Base-by-base conservation (phyloP, 2,329 filamentous ascomycete species). In the Neophaeococcomyces mojaviensis region DNA sequence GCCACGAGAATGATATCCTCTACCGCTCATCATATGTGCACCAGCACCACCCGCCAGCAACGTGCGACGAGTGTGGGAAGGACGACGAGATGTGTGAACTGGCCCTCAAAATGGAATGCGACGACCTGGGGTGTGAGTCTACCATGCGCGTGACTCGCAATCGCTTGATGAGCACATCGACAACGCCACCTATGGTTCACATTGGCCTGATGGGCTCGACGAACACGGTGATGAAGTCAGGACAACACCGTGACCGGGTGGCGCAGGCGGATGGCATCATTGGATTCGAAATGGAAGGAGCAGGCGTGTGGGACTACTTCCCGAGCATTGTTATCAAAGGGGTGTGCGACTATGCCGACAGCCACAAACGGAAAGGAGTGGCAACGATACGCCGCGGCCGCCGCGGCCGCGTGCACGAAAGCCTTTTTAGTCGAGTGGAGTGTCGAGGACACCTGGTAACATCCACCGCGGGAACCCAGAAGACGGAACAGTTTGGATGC, bases 271-370 rank as follows among this genome's bases (percentile, higher is more conserved):
- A 61, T 2, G 41, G 52, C 1, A 49, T 60, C 12, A 58, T 60
- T 32, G 57, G 32, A 8, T 64, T 62, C 28, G 64, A 67, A 30
- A 66, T 67, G 61, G 64, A 68, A 43, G 58, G 58, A 2, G 63
- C 61, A 1, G 64, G 64, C 3, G 54, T 64, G 1, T 66, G 62
- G 61, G 60, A 66, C 19, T 50, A 53, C 12, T 37, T 62, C 4
- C 58, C 59, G 1, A 61, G 51, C 16, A 50, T 63, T 3, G 41
- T 61, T 26, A 59, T 62, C 42, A 63, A 58, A 48, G 66, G 67
- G 1, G 61, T 67, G 0, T 68, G 62, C 24, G 61, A 71, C 53
- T 70, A 69, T 33, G 59, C 63, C 0, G 67, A 69, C 46, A 61
- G 62, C 18, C 66, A 69, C 47, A 67, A 68, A 46, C 62, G 55